A percentile compares a stretch with the other conserved stretches of the same genome.
Evolutionary conservation across 768 basidiomycete species (phyloP).

Genomic region (Tricholomella constricta): DNA sequence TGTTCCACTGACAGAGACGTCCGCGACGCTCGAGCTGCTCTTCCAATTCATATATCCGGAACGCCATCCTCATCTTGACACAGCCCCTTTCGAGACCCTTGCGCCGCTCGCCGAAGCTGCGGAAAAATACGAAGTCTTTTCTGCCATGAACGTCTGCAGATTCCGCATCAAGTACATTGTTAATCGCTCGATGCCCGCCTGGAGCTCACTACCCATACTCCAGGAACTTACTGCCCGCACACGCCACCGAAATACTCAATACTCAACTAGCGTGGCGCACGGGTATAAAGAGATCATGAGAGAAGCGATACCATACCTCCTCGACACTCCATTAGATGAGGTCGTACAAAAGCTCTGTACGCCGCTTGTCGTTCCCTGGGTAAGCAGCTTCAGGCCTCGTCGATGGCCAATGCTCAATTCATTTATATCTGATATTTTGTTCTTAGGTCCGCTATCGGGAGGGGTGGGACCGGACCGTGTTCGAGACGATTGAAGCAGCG

Average conservation of each 20-base stretch:
- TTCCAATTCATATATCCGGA: constrained; percentile 30
- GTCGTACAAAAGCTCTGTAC: background rate
- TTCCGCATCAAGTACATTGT: constrained; percentile 28
- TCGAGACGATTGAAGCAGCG: background rate
- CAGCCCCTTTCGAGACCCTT: constrained; percentile 19
- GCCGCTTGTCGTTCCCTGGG: constrained; percentile 1
- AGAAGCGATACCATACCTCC: background rate
- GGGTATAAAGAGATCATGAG: background rate
- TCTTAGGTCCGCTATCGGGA: background rate
- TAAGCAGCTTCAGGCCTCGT: background rate
- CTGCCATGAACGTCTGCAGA: constrained; percentile 28
- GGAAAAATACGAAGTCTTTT: constrained; percentile 33
- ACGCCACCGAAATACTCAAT: background rate
- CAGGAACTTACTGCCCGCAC: background rate
- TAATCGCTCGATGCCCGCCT: background rate
- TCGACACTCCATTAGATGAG: background rate
- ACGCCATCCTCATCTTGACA: constrained; percentile 23
- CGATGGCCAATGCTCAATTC: background rate
- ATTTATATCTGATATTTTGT: too few relatives aligned
- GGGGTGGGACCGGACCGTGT: background rate
- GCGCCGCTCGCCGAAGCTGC: constrained; percentile 29
- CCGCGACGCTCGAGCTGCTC: constrained; percentile 24
- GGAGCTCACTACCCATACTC: background rate
- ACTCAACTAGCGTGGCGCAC: background rate
- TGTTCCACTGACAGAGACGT: constrained; percentile 23